These are phyloP conservation scores for Metschnikowia proteae DNA, from an alignment of 805 yeast species.

Conservation along the genomic window DNA sequence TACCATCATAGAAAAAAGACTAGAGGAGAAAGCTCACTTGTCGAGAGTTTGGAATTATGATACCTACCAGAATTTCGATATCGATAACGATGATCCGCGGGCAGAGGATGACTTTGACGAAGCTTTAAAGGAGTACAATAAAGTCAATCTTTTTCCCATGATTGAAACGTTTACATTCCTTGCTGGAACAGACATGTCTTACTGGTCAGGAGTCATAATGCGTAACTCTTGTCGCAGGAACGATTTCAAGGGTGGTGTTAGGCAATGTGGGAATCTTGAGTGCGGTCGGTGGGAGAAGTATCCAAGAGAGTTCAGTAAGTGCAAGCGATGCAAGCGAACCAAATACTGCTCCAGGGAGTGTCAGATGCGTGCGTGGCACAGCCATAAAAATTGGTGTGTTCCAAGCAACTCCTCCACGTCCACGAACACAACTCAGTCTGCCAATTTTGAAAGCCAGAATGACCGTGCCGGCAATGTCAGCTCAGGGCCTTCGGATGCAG, in stretches of 20 bases:
- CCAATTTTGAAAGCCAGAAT: conserved; percentile 9
- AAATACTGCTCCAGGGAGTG: conserved; percentile 93
- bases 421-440: conserved; percentile 12
- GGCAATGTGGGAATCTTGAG: conserved; percentile 90
- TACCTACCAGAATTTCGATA: conserved; percentile 37
- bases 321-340: conserved; percentile 89
- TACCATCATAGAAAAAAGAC: conserved; percentile 32
- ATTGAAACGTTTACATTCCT: conserved; percentile 84
- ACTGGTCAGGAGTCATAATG: conserved; percentile 98
- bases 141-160: conserved; percentile 75
- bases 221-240: conserved; percentile 91
- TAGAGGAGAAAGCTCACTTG: conserved; percentile 29
- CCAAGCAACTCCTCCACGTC: conserved; percentile 38
- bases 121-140: conserved; percentile 43
- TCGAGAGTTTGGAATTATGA: conserved; percentile 39
- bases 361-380: conserved; percentile 87
- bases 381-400: conserved; percentile 92
- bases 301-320: conserved; percentile 92
- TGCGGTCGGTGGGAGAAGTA: conserved; percentile 93
- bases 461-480: conserved; percentile 15
- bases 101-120: conserved; percentile 31
- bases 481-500: conserved; percentile 16
- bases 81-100: conserved; percentile 27
- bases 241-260: conserved; percentile 79
- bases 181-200: conserved; percentile 75